Base-by-base conservation (phyloP, 208 protist species). In the Leishmania gerbilli region DNA sequence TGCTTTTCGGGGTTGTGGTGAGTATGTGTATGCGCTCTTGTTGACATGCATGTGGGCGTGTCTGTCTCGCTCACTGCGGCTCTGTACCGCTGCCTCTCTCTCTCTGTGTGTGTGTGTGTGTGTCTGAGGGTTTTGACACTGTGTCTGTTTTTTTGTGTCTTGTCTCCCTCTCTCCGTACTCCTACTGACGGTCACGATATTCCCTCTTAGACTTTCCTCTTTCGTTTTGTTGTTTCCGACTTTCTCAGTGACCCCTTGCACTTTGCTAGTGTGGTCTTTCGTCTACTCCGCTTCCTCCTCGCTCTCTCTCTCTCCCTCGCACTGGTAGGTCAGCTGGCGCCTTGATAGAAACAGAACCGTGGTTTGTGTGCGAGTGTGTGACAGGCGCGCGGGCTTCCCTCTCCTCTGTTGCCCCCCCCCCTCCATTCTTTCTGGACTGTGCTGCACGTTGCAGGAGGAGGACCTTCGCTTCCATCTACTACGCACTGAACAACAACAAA, bases 61-160 rank as follows among this genome's bases (percentile, higher is more conserved):
- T 71, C 3, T 58, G 15, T 65, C 6, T 77, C 34, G 37, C 45
- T 74, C n/a, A 19, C 47, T 31, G 67, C 27, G 31, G 24, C 31
- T n/a, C 72, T 34, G 15, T 27, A 24, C 17, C 17, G 27, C 47
- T 58, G n/a, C 71, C 45, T 21, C 72, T 76, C 51, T 53, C 45
- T 53, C 34, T 37, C 34, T 37, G 34, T 37, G 34, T 37, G 34
- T 37, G 34, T 37, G 34, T 37, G 34, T 37, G 8, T 9, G 40
- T n/a, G 62, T 49, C 15, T 71, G 65, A 27, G 65, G 17, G 65
- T 15, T 37, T 34, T 24, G 13, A 51, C 45, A 37, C 2, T 27
- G 21, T 87, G 34, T 74, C 76, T 58, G 72, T 74, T 79, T 76
- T 37, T 37, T 37, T 37, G 71, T 47, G 65, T 82, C 60, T 58